Conservation (phyloP, 352 stramenopile species). For the Pythium pyrilobum region DNA sequence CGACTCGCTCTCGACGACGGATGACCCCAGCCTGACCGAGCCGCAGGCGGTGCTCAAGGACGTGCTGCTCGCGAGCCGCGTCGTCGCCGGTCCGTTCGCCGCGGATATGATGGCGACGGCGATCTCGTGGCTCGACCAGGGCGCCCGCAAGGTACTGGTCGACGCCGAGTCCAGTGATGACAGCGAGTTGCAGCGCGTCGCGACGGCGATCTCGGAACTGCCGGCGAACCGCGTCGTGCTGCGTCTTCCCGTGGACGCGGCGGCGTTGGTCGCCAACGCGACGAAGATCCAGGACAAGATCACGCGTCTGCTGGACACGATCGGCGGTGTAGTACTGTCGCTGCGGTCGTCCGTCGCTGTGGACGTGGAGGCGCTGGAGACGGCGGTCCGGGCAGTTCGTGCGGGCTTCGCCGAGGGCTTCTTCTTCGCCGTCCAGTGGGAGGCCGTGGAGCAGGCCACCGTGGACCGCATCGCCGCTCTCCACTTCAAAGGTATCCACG, state of each 20-base stretch:
- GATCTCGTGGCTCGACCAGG: constrained; percentile 64
- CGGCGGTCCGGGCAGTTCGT: constrained; percentile 28
- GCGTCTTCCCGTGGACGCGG: constrained; percentile 38
- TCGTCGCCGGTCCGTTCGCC: constrained; percentile 58
- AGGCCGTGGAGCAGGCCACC: not conserved
- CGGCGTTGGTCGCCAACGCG: constrained; percentile 15
- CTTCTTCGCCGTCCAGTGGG: constrained; percentile 52
- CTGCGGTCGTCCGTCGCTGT: constrained; percentile 18
- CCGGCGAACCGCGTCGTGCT: constrained; percentile 56
- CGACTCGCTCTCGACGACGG: constrained; percentile 8
- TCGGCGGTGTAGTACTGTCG: constrained; percentile 44
- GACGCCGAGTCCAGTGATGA: constrained; percentile 39
- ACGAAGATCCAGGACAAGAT: constrained; percentile 30
- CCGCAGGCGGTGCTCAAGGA: constrained; percentile 34
- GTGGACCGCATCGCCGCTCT: constrained; percentile 46
- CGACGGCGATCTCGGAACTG: constrained; percentile 56
- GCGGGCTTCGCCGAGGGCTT: constrained; percentile 42
- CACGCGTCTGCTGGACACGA: constrained; percentile 25
- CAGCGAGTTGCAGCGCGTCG: constrained; percentile 40
- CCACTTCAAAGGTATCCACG: constrained; percentile 54
- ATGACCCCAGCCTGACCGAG: constrained; percentile 13
- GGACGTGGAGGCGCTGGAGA: constrained; percentile 22
- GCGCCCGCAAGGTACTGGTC: constrained; percentile 49
- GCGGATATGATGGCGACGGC: constrained; percentile 48
- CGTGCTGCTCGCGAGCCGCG: constrained; percentile 36